Evolutionary conservation across 1,139 yeast genomes (phyloP), one percentile per base, ranked within the genome.

Genomic region (Yamadazyma triangularis): DNA sequence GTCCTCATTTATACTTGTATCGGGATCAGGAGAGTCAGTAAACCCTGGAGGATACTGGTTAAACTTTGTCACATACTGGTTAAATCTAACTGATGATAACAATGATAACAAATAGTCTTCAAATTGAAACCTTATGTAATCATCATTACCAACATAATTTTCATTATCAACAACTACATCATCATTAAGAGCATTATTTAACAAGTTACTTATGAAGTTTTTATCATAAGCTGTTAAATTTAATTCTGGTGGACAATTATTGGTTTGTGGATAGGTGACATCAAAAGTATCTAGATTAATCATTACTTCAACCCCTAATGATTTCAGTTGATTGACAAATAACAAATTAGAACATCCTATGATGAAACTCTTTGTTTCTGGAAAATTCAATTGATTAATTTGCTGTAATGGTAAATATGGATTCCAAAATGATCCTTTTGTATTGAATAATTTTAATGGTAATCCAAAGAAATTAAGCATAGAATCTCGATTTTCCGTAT

Each of bases 391-490:
- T 44, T 85, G 89, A 34, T 82, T 83, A 34, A 91, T 63, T 51
- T 89, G 97, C 54, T 89, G 98, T 31, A 91, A 62, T 0, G 98
- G 95, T 14, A 89, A 73, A 54, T 89, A 91, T 0, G 98, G 97
- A 43, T 85, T 83, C 70, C 94, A 89, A 41, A 89, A 72, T 3
- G 95, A 87, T 24, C 94, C 94, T 45, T 79, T 75, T 8, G 73
- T 66, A 42, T 88, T 87, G 58, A 91, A 91, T 1, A 88, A 58
- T 46, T 84, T 91, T 31, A 91, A 62, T 0, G 98, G 98, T 26
- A 91, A 65, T 0, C 98, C 98, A 54, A 87, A 75, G 51, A 87
- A 91, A 25, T 77, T 63, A 32, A 89, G 60, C 56, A 89, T 71
- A 1, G 95, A 84, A 40, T 71, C 70, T 32, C 96, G 64, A 52